These are phyloP conservation scores for Solanum pinnatisectum DNA, from an alignment of 257 asterid genomes.

Conservation along the genomic window DNA sequence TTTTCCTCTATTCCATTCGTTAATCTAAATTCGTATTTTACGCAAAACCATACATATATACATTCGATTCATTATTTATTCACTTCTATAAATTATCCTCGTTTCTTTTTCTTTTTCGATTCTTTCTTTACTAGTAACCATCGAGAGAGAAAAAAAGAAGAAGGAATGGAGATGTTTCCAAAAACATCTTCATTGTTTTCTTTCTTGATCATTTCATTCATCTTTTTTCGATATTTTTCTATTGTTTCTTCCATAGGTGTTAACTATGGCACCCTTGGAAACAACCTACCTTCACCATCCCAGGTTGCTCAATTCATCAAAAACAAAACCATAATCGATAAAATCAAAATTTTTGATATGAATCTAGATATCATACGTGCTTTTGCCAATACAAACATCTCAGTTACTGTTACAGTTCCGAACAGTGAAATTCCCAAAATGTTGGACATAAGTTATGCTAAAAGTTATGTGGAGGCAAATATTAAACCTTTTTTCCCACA, in stretches of 20 bases:
- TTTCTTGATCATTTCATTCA: slow-evolving; percentile 17
- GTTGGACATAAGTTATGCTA: slow-evolving; percentile 33
- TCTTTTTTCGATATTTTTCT: slow-evolving; percentile 9
- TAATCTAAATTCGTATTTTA: no score
- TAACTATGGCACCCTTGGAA: slow-evolving; percentile 78
- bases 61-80: neutral
- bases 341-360: slow-evolving; percentile 58
- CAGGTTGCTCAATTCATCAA: slow-evolving; percentile 70
- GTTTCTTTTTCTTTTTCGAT: no score
- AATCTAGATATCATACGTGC: slow-evolving; percentile 75
- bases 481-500: slow-evolving; percentile 53
- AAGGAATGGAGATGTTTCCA: neutral
- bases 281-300: slow-evolving; percentile 75
- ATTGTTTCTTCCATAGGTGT: slow-evolving; percentile 58
- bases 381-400: slow-evolving; percentile 63
- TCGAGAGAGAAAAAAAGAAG: no score
- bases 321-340: slow-evolving; percentile 58
- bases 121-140: neutral
- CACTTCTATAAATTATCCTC: neutral
- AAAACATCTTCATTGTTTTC: neutral
- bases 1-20: neutral
- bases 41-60: neutral
- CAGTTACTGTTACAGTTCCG: slow-evolving; percentile 63
- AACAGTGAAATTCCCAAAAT: slow-evolving; percentile 68
- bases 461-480: slow-evolving; percentile 34